Percentiles rank a stretch among this genome's conserved stretches.
Evolutionary conservation across 2,329 filamentous ascomycete species (phyloP).

Genomic region (Pseudogymnoascus sp.): DNA sequence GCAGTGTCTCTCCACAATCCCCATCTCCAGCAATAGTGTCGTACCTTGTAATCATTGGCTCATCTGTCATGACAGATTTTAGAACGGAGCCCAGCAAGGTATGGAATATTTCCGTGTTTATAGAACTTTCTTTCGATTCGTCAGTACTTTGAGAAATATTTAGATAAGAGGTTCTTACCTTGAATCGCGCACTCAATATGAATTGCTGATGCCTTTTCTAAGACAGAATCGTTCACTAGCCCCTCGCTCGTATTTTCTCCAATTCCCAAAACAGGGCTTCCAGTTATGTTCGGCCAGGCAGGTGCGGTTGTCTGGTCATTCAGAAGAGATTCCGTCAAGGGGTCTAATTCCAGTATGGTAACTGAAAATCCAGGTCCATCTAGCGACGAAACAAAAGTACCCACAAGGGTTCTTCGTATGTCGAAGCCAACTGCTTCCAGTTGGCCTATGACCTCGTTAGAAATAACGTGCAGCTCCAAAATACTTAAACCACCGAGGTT

Average conservation of each 20-base stretch:
- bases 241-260: not conserved
- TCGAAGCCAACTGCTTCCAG: conserved; percentile 19
- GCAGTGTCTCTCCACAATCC: conserved; percentile 24
- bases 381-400: conserved; percentile 42
- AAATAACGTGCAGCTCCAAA: conserved; percentile 39
- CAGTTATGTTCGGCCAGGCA: conserved; percentile 36
- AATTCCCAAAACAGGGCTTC: not conserved
- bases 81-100: not conserved
- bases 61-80: conserved; percentile 1
- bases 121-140: not conserved
- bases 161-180: not conserved
- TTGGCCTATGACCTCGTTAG: conserved; percentile 32
- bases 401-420: conserved; percentile 34
- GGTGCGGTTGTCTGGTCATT: conserved; percentile 42
- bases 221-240: not conserved
- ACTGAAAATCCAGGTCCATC: conserved; percentile 49
- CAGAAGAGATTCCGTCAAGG: conserved; percentile 32
- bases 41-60: conserved; percentile 27
- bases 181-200: not conserved
- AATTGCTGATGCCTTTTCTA: not conserved
- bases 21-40: conserved; percentile 31
- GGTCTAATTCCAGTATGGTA: conserved; percentile 42
- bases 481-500: conserved; percentile 8
- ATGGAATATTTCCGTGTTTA: not conserved
- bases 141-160: not conserved